Conservation (phyloP, 495 filamentous ascomycete species). For the Xylaria scruposa region DNA sequence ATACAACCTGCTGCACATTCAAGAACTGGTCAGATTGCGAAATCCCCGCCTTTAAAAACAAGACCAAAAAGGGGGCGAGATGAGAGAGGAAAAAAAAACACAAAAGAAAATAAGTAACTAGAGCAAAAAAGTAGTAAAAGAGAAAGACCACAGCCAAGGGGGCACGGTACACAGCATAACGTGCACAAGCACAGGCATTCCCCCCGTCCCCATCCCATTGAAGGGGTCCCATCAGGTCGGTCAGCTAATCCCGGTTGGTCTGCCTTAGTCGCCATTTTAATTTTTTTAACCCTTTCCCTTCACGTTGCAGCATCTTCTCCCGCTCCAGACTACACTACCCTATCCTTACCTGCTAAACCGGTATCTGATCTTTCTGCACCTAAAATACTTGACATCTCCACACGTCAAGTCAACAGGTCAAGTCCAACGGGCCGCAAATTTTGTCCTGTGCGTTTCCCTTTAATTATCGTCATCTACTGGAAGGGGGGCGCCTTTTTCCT, state of each 20-base stretch:
- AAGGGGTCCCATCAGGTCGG: constrained; percentile 3
- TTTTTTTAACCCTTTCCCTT: constrained; percentile 8
- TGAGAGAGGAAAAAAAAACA: constrained; percentile 3
- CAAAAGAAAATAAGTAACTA: constrained; percentile 17
- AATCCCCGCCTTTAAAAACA: background rate
- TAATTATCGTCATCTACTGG: background rate
- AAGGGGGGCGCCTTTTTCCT: constrained; percentile 9
- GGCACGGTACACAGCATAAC: constrained; percentile 20
- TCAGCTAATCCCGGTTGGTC: constrained; percentile 9
- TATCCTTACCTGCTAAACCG: background rate
- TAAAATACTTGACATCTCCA: constrained; percentile 10
- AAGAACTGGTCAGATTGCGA: background rate
- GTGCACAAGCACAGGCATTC: constrained; percentile 8
- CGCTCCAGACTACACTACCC: background rate
- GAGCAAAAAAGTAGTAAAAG: constrained; percentile 24
- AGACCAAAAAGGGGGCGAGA: background rate
- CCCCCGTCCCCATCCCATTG: background rate
- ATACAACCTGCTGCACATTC: background rate
- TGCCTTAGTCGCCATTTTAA: constrained; percentile 16
- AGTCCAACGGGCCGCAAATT: background rate
- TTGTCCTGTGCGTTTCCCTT: constrained; percentile 5
- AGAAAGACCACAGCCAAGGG: background rate
- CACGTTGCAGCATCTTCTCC: constrained; percentile 13
- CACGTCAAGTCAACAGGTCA: constrained; percentile 7
- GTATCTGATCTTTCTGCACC: constrained; percentile 7